phyloP scores from a whole-genome alignment of 495 filamentous ascomycete species.

The Hypoxylon fragiforme region DNA sequence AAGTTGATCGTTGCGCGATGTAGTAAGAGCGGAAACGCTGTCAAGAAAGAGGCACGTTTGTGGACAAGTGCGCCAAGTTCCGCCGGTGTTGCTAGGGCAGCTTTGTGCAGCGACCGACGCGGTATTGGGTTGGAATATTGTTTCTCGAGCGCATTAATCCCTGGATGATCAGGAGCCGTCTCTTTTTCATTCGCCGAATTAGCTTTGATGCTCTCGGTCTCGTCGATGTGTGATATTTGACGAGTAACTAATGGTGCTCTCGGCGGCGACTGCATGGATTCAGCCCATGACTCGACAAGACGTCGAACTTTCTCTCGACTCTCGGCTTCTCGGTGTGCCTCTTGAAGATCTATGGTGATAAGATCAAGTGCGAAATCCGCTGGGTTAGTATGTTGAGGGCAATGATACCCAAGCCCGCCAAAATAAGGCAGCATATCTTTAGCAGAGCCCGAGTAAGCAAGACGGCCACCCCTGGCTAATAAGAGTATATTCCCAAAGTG shows the following conservation, averaged over 20 bases:
- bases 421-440: constrained; percentile 70
- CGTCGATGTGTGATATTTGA: constrained; percentile 25
- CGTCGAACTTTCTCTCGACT: constrained; percentile 61
- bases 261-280: neutral
- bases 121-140: constrained; percentile 21
- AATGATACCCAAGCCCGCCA: constrained; percentile 58
- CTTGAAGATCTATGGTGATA: constrained; percentile 72
- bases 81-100: constrained; percentile 63
- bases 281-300: constrained; percentile 58
- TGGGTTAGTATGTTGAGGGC: constrained; percentile 68
- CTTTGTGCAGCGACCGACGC: constrained; percentile 31
- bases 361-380: constrained; percentile 77
- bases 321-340: constrained; percentile 57
- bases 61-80: constrained; percentile 68
- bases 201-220: constrained; percentile 22
- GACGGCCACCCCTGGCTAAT: constrained; percentile 66
- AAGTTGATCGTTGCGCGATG: constrained; percentile 68
- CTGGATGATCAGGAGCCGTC: neutral
- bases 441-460: constrained; percentile 67
- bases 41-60: constrained; percentile 60
- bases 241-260: neutral
- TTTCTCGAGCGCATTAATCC: constrained; percentile 7
- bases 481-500: constrained; percentile 72
- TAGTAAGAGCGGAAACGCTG: constrained; percentile 66
- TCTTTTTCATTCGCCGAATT: neutral